phyloP scores from a whole-genome alignment of 768 basidiomycete genomes.

The Phylloporus arenicola region DNA sequence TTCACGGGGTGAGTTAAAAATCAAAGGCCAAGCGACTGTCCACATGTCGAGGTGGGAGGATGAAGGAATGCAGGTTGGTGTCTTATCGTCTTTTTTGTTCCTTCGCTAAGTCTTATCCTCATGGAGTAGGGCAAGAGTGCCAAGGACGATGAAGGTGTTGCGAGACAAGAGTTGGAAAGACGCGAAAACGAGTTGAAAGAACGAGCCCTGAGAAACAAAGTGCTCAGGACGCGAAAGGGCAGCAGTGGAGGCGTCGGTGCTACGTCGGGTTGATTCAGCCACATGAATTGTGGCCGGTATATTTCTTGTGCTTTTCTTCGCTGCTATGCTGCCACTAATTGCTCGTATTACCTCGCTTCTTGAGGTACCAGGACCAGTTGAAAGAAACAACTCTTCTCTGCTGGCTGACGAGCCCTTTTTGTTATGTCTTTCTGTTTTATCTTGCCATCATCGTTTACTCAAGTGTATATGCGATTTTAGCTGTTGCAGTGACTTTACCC shows the following conservation, averaged over 20 bases:
- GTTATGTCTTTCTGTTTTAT: conserved; percentile 13
- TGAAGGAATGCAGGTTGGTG: conserved; percentile 28
- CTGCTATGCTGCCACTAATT: conserved; percentile 20
- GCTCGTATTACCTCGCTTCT: conserved; percentile 13
- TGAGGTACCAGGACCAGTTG: conserved; percentile 23
- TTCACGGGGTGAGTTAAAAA: conserved; percentile 54
- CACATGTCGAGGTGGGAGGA: conserved; percentile 54
- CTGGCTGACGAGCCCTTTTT: conserved; percentile 16
- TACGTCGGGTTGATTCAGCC: conserved; percentile 17
- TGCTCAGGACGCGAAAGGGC: conserved; percentile 62
- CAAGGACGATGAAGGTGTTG: conserved; percentile 1
- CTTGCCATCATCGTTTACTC: conserved; percentile 13
- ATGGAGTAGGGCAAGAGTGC: conserved; percentile 19
- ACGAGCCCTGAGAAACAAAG: conserved; percentile 76
- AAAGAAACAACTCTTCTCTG: conserved; percentile 15
- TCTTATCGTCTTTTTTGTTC: conserved; percentile 3
- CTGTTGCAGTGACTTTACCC: conserved; percentile 10
- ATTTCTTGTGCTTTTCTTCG: conserved; percentile 13
- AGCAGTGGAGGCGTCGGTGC: conserved; percentile 26
- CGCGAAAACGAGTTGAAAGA: conserved; percentile 81
- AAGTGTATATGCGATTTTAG: conserved; percentile 20
- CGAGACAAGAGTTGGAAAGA: conserved; percentile 50
- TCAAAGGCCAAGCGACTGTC: conserved; percentile 64
- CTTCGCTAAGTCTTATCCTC: conserved; percentile 6
- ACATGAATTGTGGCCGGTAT: conserved; percentile 16